These are phyloP conservation scores for Alternaria incomplexa DNA, from an alignment of 2,329 filamentous ascomycete species.

Conservation along the genomic window DNA sequence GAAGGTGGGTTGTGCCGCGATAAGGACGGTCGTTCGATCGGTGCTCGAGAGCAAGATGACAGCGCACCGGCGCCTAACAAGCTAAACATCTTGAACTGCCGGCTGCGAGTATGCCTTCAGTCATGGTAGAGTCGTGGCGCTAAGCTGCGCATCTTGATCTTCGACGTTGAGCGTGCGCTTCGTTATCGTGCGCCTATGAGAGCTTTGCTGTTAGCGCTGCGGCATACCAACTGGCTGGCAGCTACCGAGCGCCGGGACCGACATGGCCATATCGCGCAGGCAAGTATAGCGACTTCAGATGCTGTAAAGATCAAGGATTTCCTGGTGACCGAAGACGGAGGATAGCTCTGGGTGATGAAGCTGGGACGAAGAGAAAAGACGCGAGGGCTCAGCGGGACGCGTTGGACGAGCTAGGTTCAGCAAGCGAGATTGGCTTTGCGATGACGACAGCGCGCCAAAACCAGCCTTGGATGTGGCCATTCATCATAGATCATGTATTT, in stretches of 20 bases:
- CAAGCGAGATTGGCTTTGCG: not conserved
- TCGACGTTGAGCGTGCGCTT: not conserved
- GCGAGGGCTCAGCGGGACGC: not conserved
- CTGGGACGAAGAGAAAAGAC: too few relatives aligned
- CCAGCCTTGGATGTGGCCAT: too few relatives aligned
- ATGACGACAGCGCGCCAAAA: too few relatives aligned
- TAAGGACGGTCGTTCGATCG: too few relatives aligned
- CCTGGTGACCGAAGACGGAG: not conserved
- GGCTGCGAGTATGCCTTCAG: too few relatives aligned
- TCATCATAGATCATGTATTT: too few relatives aligned
- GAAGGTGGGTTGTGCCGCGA: too few relatives aligned
- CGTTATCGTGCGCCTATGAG: not conserved
- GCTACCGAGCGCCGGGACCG: not conserved
- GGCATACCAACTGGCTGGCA: not conserved
- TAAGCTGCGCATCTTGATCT: not conserved
- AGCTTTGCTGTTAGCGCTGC: not conserved
- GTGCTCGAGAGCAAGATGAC: too few relatives aligned
- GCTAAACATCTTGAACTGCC: too few relatives aligned
- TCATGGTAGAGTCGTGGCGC: too few relatives aligned
- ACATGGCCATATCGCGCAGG: too few relatives aligned
- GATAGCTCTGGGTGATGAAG: not conserved
- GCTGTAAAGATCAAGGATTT: not conserved
- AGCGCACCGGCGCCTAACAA: too few relatives aligned
- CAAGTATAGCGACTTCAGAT: not conserved
- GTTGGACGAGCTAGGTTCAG: not conserved